Percentiles rank a stretch among this genome's conserved stretches.
phyloP scores from a whole-genome alignment of 371 early-diverging fungal species.

The Mucor circinelloides region DNA sequence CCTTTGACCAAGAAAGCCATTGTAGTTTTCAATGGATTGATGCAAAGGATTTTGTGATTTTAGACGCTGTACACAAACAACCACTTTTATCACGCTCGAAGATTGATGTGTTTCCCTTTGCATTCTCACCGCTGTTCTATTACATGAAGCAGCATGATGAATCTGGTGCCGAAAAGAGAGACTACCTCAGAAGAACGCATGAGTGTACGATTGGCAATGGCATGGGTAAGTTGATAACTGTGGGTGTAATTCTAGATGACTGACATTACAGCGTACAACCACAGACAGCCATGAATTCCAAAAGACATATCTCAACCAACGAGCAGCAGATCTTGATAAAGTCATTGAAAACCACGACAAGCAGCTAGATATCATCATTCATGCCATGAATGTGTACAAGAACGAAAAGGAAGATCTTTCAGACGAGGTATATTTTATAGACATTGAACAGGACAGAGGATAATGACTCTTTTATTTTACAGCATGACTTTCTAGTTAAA shows the following conservation, averaged over 20 bases:
- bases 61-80: conserved; percentile 6
- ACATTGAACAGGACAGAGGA: neutral
- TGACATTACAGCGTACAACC: neutral
- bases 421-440: conserved; percentile 2
- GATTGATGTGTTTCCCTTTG: conserved; percentile 50
- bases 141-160: conserved; percentile 45
- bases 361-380: conserved; percentile 13
- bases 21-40: conserved; percentile 32
- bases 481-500: neutral
- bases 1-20: neutral
- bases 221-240: conserved; percentile 29
- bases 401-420: conserved; percentile 4
- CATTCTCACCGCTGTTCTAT: conserved; percentile 55
- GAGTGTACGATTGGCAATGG: conserved; percentile 33
- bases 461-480: neutral
- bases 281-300: conserved; percentile 24
- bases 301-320: conserved; percentile 13
- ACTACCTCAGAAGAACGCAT: conserved; percentile 36
- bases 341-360: conserved; percentile 20
- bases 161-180: conserved; percentile 20
- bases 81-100: conserved; percentile 13
- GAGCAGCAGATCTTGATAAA: conserved; percentile 13
- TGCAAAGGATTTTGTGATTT: conserved; percentile 29
- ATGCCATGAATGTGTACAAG: conserved; percentile 1
- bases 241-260: neutral